Evolutionary conservation across 2,329 filamentous ascomycete genomes (phyloP), one percentile per base, ranked within the genome.

Genomic region (Moelleriella libera): DNA sequence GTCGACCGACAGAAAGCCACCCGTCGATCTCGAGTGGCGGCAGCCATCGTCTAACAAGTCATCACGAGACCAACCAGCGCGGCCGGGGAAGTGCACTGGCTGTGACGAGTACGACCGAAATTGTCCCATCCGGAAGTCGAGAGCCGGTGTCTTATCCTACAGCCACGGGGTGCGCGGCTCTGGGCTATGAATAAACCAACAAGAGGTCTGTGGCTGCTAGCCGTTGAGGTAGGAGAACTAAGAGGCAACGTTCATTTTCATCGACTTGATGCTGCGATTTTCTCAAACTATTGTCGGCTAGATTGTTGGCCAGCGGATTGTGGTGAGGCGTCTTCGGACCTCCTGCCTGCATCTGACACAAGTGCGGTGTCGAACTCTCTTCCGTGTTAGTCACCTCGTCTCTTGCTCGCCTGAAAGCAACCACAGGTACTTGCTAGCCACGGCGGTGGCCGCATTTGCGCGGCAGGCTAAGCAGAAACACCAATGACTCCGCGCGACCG

Each of bases 91-190:
- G 59, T 58, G 58, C 55, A 9, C 21, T 21, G 21, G 21, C 4
- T 37, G 59, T 49, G 49, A 52, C 49, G 54, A 62, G 57, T 62
- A 62, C 55, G 54, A 59, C 60, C 60, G 60, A 59, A 56, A 58
- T 59, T 54, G 52, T 51, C 57, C 60, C 58, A 59, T 61, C 54
- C 50, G 54, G 51, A 50, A 40, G 45, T 45, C 43, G 47, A 45
- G 51, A 34, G 44, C 52, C 49, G 49, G 46, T 32, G n/a, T 39
- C n/a, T 43, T 28, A 30, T 32, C 30, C 45, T 34, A 41, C 8
- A 14, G 37, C 42, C 41, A 29, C 43, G 12, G 42, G 43, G 41
- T 43, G 37, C 39, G 31, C 46, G 11, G 37, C 43, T 28, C 32
- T 34, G 46, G 42, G 42, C 21, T 21, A 21, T 21, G 21, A 21